Percentiles rank a stretch among this genome's conserved stretches.
Conservation (phyloP, 2,329 filamentous ascomycete species). For the Xylariaceae sp. region DNA sequence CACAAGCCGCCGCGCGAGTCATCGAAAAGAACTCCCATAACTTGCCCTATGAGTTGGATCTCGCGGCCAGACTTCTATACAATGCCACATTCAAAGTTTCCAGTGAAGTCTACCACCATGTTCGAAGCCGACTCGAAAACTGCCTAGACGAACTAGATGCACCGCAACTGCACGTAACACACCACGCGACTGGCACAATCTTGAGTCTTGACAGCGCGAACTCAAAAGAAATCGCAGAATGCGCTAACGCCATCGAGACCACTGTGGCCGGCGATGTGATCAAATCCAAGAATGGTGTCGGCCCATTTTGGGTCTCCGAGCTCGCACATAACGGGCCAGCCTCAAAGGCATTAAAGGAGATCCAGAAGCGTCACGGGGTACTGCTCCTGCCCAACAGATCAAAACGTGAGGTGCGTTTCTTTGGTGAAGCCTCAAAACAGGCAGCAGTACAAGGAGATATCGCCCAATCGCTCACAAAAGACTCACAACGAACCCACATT, state of each 20-base stretch:
- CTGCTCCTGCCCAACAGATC: slow-evolving; percentile 17
- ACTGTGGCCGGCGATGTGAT: slow-evolving; percentile 19
- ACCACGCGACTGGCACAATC: neutral
- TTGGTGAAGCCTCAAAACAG: slow-evolving; percentile 11
- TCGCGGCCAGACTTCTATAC: slow-evolving; percentile 10
- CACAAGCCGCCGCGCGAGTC: slow-evolving; percentile 5
- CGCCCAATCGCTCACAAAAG: slow-evolving; percentile 3
- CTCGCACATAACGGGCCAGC: slow-evolving; percentile 16
- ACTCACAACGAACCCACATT: neutral
- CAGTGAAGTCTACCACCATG: slow-evolving; percentile 15
- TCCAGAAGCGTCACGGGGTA: slow-evolving; percentile 11
- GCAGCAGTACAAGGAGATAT: slow-evolving; percentile 12
- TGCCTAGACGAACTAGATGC: neutral
- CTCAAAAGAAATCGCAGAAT: slow-evolving; percentile 13
- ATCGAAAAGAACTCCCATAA: neutral
- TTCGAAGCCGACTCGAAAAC: slow-evolving; percentile 10
- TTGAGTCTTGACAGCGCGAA: slow-evolving; percentile 15
- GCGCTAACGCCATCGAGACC: slow-evolving; percentile 12
- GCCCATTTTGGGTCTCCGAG: slow-evolving; percentile 18
- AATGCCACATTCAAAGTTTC: slow-evolving; percentile 18
- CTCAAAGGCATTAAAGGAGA: slow-evolving; percentile 14
- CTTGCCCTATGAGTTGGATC: neutral
- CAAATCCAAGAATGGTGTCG: neutral
- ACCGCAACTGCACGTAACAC: neutral
- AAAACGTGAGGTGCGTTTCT: slow-evolving; percentile 21